Percentiles rank a stretch among this genome's conserved stretches.
Evolutionary conservation across 371 early-diverging fungal species (phyloP).

Genomic region (Mortierella sp.): DNA sequence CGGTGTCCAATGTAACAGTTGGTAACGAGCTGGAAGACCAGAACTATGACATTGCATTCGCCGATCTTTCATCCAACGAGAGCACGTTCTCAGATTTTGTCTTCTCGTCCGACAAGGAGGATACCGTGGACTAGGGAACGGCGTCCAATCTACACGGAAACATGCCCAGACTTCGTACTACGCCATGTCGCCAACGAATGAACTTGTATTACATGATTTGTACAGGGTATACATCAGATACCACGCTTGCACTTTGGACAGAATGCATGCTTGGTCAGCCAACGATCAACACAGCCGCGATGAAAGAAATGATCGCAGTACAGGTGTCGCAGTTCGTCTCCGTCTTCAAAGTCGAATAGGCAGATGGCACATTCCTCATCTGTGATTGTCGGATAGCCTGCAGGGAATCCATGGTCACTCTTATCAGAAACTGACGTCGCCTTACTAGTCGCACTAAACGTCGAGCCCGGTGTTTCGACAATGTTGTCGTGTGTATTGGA

Average conservation of each 20-base stretch:
- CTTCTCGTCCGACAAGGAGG: background rate
- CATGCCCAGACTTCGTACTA: too few relatives aligned
- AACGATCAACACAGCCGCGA: constrained; percentile 83
- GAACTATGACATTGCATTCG: constrained; percentile 5
- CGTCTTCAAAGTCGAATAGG: constrained; percentile 69
- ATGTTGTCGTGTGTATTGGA: too few relatives aligned
- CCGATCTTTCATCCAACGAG: too few relatives aligned
- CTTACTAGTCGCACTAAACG: too few relatives aligned
- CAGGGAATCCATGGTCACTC: too few relatives aligned
- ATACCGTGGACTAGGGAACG: background rate
- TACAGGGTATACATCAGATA: constrained; percentile 4
- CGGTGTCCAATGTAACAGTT: too few relatives aligned
- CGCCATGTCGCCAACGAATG: too few relatives aligned
- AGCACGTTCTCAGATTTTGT: background rate
- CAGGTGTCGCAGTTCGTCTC: constrained; percentile 67
- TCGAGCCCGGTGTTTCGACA: too few relatives aligned
- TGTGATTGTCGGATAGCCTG: constrained; percentile 2
- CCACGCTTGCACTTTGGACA: constrained; percentile 57
- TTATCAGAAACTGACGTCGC: too few relatives aligned
- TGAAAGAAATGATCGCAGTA: constrained; percentile 88
- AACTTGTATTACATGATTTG: background rate
- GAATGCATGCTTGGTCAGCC: constrained; percentile 62
- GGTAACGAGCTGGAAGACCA: too few relatives aligned
- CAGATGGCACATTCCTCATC: constrained; percentile 69
- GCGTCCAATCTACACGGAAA: too few relatives aligned